Conservation (phyloP, 805 yeast genomes). For the Cyberlindnera petersonii region DNA sequence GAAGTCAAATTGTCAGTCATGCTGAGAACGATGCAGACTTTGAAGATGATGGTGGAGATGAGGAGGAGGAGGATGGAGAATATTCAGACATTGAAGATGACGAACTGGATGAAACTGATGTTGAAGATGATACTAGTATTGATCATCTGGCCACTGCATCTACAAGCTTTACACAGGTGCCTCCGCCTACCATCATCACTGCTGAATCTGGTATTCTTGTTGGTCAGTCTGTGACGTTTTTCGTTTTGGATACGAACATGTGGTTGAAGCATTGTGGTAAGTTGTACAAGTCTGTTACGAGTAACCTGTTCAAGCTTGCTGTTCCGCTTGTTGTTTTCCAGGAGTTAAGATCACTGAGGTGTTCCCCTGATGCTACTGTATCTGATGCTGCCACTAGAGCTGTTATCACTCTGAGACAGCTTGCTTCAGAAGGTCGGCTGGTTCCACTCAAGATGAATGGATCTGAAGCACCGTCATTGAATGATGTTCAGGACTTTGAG, state of each 20-base stretch:
- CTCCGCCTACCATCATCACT: constrained; percentile 9
- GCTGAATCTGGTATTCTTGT: constrained; percentile 17
- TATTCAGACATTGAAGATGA: constrained; percentile 1
- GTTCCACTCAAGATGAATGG: constrained; percentile 68
- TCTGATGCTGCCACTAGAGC: constrained; percentile 81
- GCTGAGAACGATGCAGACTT: constrained; percentile 16
- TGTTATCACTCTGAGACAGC: constrained; percentile 66
- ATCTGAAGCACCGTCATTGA: constrained; percentile 59
- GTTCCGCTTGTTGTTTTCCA: constrained; percentile 76
- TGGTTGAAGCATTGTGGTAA: constrained; percentile 82
- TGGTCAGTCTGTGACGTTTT: constrained; percentile 11
- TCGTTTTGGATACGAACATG: constrained; percentile 68
- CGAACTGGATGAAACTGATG: constrained; percentile 1
- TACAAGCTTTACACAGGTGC: constrained; percentile 1
- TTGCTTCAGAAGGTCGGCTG: constrained; percentile 52
- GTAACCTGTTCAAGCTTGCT: constrained; percentile 53
- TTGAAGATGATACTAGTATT: not conserved
- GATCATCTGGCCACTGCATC: not conserved
- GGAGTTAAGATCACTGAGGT: constrained; percentile 65
- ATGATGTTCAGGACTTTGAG: constrained; percentile 72
- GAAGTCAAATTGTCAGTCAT: constrained; percentile 6
- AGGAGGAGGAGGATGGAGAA: constrained; percentile 3
- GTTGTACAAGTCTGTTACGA: constrained; percentile 62
- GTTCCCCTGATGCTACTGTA: constrained; percentile 67
- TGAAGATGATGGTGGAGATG: constrained; percentile 9